These are phyloP conservation scores for Didymella sp. DNA, from an alignment of 2,329 filamentous ascomycete genomes.

Conservation along the genomic window DNA sequence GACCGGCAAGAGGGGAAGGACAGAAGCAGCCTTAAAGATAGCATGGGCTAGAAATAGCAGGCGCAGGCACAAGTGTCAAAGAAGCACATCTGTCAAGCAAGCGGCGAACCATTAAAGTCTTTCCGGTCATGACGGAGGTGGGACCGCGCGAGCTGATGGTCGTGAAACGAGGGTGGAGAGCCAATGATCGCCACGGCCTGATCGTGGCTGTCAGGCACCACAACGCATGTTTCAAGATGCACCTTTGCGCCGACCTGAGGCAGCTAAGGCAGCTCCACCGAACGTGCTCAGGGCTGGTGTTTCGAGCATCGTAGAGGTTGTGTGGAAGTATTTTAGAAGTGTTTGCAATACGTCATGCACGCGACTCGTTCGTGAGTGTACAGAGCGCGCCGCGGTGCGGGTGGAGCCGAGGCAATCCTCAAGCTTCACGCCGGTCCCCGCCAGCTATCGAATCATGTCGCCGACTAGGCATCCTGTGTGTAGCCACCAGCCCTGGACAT, in stretches of 20 bases:
- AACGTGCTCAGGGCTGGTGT: slow-evolving; percentile 16
- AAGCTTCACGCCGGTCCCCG: slow-evolving; percentile 11
- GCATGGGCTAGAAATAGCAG: slow-evolving; percentile 25
- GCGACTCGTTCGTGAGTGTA: slow-evolving; percentile 13
- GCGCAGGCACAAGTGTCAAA: slow-evolving; percentile 17
- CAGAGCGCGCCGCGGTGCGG: not conserved
- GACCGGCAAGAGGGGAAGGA: slow-evolving; percentile 26
- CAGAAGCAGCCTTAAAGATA: slow-evolving; percentile 19
- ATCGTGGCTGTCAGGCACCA: slow-evolving; percentile 22
- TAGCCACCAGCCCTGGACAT: slow-evolving; percentile 6
- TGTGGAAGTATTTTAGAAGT: not conserved
- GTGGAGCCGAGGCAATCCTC: slow-evolving; percentile 27
- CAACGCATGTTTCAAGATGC: slow-evolving; percentile 24
- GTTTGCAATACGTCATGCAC: slow-evolving; percentile 3
- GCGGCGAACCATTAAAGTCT: slow-evolving; percentile 20
- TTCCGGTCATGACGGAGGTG: slow-evolving; percentile 26
- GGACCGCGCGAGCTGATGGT: slow-evolving; percentile 25
- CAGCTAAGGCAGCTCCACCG: slow-evolving; percentile 5
- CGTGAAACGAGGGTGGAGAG: slow-evolving; percentile 23
- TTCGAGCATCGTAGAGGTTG: slow-evolving; percentile 4
- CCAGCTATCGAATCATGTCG: slow-evolving; percentile 11
- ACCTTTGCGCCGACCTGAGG: slow-evolving; percentile 20
- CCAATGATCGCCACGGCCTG: slow-evolving; percentile 22
- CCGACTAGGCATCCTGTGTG: slow-evolving; percentile 12
- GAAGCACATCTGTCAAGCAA: slow-evolving; percentile 4